These are phyloP conservation scores for Cucurbita ficifolia DNA, from an alignment of 306 rosid genomes.

Conservation along the genomic window DNA sequence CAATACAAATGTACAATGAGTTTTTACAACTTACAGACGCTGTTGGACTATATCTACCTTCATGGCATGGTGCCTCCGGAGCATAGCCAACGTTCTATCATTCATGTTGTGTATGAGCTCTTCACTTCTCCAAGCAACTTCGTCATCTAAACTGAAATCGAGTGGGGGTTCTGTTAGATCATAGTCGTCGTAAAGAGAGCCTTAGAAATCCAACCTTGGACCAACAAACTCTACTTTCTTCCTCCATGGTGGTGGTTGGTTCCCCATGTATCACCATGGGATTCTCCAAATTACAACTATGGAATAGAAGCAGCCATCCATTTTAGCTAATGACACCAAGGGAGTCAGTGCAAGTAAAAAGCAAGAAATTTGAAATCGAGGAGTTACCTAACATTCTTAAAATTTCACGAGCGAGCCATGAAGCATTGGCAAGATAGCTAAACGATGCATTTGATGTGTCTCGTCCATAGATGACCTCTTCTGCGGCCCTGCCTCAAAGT, in stretches of 20 bases:
- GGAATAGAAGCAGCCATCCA: neutral
- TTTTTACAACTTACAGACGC: neutral
- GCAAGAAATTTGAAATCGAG: neutral
- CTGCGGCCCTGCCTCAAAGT: constrained; percentile 96
- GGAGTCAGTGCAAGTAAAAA: neutral
- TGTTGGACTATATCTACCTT: constrained; percentile 40
- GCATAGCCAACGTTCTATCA: constrained; percentile 49
- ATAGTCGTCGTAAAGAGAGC: constrained; percentile 74
- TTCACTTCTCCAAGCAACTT: constrained; percentile 67
- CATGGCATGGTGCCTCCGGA: constrained; percentile 59
- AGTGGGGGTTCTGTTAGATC: constrained; percentile 58
- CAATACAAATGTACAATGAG: neutral
- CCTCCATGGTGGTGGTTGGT: constrained; percentile 86
- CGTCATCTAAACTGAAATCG: constrained; percentile 72
- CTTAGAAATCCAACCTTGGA: constrained; percentile 90
- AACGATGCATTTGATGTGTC: constrained; percentile 86
- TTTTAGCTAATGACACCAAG: constrained; percentile 1
- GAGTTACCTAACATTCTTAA: constrained; percentile 52
- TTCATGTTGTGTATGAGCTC: constrained; percentile 52
- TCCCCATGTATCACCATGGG: constrained; percentile 93
- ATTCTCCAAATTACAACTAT: constrained; percentile 94
- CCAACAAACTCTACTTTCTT: constrained; percentile 61
- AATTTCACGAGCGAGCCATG: constrained; percentile 99
- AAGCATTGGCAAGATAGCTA: constrained; percentile 87
- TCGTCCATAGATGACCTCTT: constrained; percentile 86